Conservation (phyloP, 176 grass and related monocot species). For the Themeda triandra region DNA sequence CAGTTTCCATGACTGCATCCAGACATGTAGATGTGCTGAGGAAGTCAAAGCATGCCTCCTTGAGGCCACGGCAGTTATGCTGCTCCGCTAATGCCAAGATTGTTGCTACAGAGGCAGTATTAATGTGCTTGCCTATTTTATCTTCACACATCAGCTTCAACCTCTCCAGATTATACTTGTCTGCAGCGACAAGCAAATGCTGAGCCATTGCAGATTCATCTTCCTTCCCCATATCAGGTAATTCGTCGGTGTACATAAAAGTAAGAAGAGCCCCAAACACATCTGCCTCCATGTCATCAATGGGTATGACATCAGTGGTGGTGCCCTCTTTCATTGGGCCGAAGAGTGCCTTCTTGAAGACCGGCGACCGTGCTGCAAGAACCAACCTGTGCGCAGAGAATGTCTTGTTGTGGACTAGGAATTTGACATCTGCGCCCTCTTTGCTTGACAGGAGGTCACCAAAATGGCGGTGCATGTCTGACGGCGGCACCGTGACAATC, state of each 20-base stretch:
- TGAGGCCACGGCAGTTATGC: neutral
- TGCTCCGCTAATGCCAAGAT: no score
- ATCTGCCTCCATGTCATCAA: slow-evolving; percentile 30
- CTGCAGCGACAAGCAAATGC: neutral
- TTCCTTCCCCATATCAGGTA: neutral
- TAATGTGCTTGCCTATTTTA: no score
- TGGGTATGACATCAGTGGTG: slow-evolving; percentile 14
- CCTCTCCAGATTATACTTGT: neutral
- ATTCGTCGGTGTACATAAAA: neutral
- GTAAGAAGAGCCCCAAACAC: slow-evolving; percentile 19
- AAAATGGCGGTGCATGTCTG: no score
- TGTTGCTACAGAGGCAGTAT: no score
- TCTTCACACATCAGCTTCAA: neutral
- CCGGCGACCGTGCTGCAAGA: neutral
- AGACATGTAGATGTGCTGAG: neutral
- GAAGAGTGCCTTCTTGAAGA: neutral
- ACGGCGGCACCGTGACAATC: no score
- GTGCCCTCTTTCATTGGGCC: slow-evolving; percentile 34
- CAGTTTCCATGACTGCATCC: neutral
- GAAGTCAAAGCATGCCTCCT: slow-evolving; percentile 1
- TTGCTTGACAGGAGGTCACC: no score
- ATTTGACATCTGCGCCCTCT: neutral
- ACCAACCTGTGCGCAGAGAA: neutral
- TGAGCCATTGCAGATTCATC: neutral
- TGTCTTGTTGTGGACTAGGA: neutral